These are phyloP conservation scores for Cicer judaicum DNA, from an alignment of 306 rosid genomes.

Conservation along the genomic window DNA sequence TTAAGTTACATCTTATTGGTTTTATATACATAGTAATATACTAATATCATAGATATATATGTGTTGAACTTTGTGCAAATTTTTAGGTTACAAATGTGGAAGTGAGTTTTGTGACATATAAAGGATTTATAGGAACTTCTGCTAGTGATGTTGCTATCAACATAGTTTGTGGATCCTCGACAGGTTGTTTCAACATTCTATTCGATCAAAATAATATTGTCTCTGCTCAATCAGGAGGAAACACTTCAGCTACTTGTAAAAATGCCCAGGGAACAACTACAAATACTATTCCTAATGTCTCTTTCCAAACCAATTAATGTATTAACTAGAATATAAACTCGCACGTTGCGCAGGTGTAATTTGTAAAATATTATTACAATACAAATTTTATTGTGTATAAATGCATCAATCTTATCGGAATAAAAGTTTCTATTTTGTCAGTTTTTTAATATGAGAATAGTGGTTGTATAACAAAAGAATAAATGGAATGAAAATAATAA, in stretches of 20 bases:
- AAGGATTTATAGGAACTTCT: constrained; percentile 42
- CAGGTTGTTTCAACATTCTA: constrained; percentile 35
- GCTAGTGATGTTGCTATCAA: constrained; percentile 27
- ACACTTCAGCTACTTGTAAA: neutral
- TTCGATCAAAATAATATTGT: constrained; percentile 34
- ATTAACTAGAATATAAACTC: neutral
- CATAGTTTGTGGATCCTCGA: neutral
- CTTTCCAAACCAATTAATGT: constrained; percentile 1
- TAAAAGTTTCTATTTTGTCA: no score
- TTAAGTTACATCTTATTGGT: neutral
- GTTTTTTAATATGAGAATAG: no score
- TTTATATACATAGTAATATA: neutral
- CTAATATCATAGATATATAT: neutral
- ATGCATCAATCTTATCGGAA: no score
- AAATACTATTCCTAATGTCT: neutral
- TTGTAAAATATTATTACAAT: no score
- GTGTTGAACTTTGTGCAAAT: neutral
- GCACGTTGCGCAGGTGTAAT: no score
- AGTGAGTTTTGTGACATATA: constrained; percentile 48
- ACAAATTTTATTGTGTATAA: no score
- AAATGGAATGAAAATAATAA: no score
- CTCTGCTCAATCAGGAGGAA: neutral
- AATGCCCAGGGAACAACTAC: constrained; percentile 33
- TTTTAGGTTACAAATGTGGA: neutral
- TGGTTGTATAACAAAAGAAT: no score